Evolutionary conservation across 1,284 basidiomycete genomes (phyloP).

Genomic region (Uromyces viciae-fabae): DNA sequence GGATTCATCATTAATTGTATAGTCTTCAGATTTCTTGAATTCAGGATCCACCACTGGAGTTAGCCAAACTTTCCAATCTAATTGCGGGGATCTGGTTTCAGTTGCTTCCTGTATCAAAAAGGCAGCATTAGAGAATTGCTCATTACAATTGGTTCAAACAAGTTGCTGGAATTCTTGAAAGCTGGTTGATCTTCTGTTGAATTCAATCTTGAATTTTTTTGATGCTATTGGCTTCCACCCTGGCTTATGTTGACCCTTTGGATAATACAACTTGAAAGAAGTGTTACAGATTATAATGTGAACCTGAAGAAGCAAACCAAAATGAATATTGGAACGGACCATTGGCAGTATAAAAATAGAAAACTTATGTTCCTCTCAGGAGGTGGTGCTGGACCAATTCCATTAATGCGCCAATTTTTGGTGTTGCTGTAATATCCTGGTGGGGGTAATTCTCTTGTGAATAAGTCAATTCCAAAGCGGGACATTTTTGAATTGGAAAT

Average conservation of each 20-base stretch:
- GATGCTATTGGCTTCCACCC: not conserved
- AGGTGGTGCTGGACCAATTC: not conserved
- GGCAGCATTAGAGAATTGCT: not conserved
- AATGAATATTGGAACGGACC: too few species aligned
- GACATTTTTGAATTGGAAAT: not conserved
- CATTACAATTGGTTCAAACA: not conserved
- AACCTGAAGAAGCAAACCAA: too few species aligned
- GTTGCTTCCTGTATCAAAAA: not conserved
- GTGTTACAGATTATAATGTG: not conserved
- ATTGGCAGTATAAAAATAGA: too few species aligned
- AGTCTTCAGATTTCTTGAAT: not conserved
- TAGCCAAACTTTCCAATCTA: not conserved
- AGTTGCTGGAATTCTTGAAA: not conserved
- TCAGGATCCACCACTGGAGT: not conserved
- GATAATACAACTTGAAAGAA: not conserved
- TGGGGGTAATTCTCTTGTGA: not conserved
- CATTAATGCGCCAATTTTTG: not conserved
- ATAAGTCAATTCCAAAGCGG: not conserved
- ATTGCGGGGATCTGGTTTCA: not conserved
- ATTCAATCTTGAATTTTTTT: not conserved
- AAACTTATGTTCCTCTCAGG: too few species aligned
- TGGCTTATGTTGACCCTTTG: not conserved
- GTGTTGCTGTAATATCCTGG: not conserved
- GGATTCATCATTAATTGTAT: not conserved
- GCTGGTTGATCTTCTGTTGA: not conserved